A percentile compares a stretch with the other conserved stretches of the same genome.
Evolutionary conservation across 805 yeast genomes (phyloP).

Genomic region (Starmerella floris): DNA sequence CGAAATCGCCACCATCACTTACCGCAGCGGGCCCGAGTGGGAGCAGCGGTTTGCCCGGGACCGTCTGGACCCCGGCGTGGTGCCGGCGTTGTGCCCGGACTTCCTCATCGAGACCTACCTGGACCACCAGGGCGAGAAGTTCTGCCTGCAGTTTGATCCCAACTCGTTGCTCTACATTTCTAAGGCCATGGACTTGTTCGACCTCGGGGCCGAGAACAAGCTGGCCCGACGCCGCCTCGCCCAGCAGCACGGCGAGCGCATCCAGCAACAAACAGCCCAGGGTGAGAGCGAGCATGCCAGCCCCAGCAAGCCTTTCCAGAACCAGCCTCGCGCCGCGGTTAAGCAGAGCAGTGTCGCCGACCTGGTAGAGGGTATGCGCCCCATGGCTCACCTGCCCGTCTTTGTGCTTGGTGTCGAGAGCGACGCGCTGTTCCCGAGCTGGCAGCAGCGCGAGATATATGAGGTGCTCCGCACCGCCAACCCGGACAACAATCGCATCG

Average conservation of each 20-base stretch:
- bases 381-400: slow-evolving; percentile 49
- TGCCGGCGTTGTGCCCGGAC: slow-evolving; percentile 88
- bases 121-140: slow-evolving; percentile 91
- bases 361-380: slow-evolving; percentile 49
- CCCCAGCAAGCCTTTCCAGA: slow-evolving; percentile 41
- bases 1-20: slow-evolving; percentile 87
- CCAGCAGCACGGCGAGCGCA: neutral
- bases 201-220: slow-evolving; percentile 38
- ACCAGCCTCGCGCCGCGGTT: slow-evolving; percentile 33
- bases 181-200: slow-evolving; percentile 92
- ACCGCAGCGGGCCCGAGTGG: slow-evolving; percentile 96
- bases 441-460: slow-evolving; percentile 83
- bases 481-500: slow-evolving; percentile 30
- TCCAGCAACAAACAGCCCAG: slow-evolving; percentile 1
- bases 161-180: slow-evolving; percentile 76
- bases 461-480: slow-evolving; percentile 34
- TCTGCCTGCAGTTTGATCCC: slow-evolving; percentile 81
- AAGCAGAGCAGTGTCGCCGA: slow-evolving; percentile 35
- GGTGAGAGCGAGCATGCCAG: slow-evolving; percentile 23
- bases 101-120: slow-evolving; percentile 82
- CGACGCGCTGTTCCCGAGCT: slow-evolving; percentile 79
- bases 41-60: slow-evolving; percentile 82
- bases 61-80: slow-evolving; percentile 60
- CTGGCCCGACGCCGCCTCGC: slow-evolving; percentile 6
- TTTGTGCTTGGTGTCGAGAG: slow-evolving; percentile 86